These are phyloP conservation scores for Penicillium cosmopolitanum DNA, from an alignment of 495 filamentous ascomycete genomes.

Conservation along the genomic window DNA sequence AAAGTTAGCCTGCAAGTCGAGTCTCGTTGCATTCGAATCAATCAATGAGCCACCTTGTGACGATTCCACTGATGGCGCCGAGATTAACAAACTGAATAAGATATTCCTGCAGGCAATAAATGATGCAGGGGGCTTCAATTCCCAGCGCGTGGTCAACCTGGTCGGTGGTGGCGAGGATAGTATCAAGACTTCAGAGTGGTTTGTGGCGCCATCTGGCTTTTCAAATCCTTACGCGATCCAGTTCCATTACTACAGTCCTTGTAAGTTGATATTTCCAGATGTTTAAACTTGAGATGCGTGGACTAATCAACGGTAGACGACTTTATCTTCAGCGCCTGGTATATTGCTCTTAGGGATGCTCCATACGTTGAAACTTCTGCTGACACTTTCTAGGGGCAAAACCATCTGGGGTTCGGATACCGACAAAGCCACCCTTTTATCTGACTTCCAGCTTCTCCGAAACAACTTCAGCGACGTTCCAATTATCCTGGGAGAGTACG, in stretches of 20 bases:
- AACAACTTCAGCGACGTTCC: conserved; percentile 59
- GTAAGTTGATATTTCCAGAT: conserved; percentile 25
- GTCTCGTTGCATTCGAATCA: conserved; percentile 60
- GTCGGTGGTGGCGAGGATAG: conserved; percentile 55
- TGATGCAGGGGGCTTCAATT: conserved; percentile 59
- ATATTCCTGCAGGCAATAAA: conserved; percentile 59
- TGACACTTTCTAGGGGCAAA: conserved; percentile 48
- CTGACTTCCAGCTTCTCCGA: conserved; percentile 54
- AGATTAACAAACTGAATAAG: conserved; percentile 60
- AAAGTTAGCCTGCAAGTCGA: conserved; percentile 57
- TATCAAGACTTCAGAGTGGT: conserved; percentile 58
- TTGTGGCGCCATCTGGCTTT: conserved; percentile 50
- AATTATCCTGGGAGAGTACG: conserved; percentile 63
- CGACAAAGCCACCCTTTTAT: conserved; percentile 53
- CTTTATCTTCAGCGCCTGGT: conserved; percentile 55
- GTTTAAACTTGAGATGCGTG: too few species aligned
- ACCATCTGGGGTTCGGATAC: conserved; percentile 61
- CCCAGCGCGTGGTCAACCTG: conserved; percentile 59
- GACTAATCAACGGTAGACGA: conserved; percentile 34
- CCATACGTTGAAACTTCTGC: neutral
- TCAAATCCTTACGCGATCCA: conserved; percentile 64
- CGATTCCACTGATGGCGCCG: conserved; percentile 50
- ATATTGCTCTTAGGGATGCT: neutral
- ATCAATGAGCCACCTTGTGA: conserved; percentile 63
- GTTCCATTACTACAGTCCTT: conserved; percentile 67